Conservation (phyloP, 169 alveolate species). For the Nephromyces sp. region DNA sequence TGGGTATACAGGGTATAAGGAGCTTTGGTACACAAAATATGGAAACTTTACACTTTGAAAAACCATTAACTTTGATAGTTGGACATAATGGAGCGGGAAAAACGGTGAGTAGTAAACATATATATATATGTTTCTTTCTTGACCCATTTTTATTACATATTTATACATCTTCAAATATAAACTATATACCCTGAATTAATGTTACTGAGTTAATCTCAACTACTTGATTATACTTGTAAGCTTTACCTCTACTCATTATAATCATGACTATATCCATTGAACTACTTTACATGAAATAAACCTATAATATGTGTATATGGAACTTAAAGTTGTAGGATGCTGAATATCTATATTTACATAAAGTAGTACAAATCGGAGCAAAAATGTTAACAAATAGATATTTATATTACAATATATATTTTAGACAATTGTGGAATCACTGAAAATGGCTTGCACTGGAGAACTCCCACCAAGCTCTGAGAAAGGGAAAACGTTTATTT, state of each 20-base stretch:
- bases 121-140: too few relatives aligned
- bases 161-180: too few relatives aligned
- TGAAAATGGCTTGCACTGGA: constrained; percentile 79
- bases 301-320: constrained; percentile 41
- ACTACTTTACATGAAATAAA: constrained; percentile 34
- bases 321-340: too few relatives aligned
- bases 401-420: neutral
- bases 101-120: constrained; percentile 59
- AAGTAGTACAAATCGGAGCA: too few relatives aligned
- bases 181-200: too few relatives aligned
- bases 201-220: too few relatives aligned
- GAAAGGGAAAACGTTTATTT: constrained; percentile 86
- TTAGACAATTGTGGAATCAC: constrained; percentile 88
- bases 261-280: too few relatives aligned
- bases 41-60: constrained; percentile 80
- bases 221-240: too few relatives aligned
- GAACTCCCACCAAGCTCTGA: constrained; percentile 90
- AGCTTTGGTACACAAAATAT: constrained; percentile 82
- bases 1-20: constrained; percentile 91
- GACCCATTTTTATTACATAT: too few relatives aligned
- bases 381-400: too few relatives aligned
- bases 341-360: too few relatives aligned
- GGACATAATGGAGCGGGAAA: constrained; percentile 98
- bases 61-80: constrained; percentile 90
- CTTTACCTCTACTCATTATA: too few relatives aligned